Evolutionary conservation across 257 asterid species (phyloP), one percentile per base, ranked within the genome.

Genomic region (Ocimum tenuiflorum): DNA sequence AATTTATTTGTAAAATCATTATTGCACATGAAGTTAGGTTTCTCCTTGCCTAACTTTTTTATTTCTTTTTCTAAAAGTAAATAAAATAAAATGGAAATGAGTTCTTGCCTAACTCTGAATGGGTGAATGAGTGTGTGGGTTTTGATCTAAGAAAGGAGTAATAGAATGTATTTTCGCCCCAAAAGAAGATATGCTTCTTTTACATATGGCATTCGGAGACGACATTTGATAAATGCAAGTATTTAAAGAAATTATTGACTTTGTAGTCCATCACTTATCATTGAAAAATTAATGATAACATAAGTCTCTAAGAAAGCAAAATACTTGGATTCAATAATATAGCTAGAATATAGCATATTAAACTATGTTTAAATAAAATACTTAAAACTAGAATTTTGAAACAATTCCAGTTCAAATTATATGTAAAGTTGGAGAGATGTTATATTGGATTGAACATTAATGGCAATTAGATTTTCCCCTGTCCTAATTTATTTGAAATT

Each of bases 81-180:
- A 66, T 46, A 53, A 60, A 50, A 29, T 43, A 45, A 61, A 20
- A 57, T 27, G 31, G n/a, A 43, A 22, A 63, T 27, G 23, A 36
- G 24, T 14, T 54, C 6, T 29, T 67, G 81, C 77, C 81, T 46
- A 67, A 71, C 76, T 61, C 66, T 61, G 67, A 59, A 70, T 60
- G 50, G 31, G 3, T 61, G 67, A 59, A 70, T 60, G 50, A 54
- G 60, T 56, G 27, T 23, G 49, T 45, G 20, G 47, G 20, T 52
- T 58, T 22, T 62, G 41, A 56, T 38, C 66, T 46, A 49, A 24
- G 27, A 60, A 33, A 24, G 42, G 36, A 12, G 17, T 48, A 49
- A 39, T 20, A 64, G 39, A 61, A 61, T 18, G 14, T 76, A 31
- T 27, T 65, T 43, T 27, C 36, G 60, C 39, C 61, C 36, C 61